Percentiles rank a stretch among this genome's conserved stretches.
Conservation (phyloP, 257 asterid genomes). For the Scutellaria minor region DNA sequence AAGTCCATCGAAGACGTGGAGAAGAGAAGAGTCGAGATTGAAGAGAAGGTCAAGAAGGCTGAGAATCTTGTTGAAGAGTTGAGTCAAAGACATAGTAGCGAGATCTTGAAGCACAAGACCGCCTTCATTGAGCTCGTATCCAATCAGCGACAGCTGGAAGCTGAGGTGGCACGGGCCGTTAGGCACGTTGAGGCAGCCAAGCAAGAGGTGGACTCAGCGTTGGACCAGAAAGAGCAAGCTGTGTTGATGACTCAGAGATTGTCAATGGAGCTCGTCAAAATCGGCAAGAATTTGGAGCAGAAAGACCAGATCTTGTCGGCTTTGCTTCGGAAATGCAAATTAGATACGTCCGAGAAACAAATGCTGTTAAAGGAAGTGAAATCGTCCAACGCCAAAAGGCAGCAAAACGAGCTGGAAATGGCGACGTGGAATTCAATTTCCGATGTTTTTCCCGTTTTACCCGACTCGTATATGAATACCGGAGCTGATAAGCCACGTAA, state of each 20-base stretch:
- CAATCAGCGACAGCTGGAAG: conserved; percentile 88
- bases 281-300: conserved; percentile 72
- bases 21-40: conserved; percentile 51
- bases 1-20: conserved; percentile 52
- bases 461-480: conserved; percentile 46
- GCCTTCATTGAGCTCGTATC: conserved; percentile 89
- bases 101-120: conserved; percentile 66
- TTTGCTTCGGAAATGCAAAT: conserved; percentile 77
- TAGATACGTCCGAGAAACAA: conserved; percentile 73
- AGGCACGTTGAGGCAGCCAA: conserved; percentile 79
- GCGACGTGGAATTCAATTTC: conserved; percentile 51
- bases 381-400: conserved; percentile 60
- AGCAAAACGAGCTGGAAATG: conserved; percentile 62
- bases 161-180: conserved; percentile 79
- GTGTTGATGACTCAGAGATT: conserved; percentile 64
- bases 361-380: conserved; percentile 74
- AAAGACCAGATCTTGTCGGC: conserved; percentile 89
- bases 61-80: conserved; percentile 54
- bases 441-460: conserved; percentile 39
- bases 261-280: conserved; percentile 69
- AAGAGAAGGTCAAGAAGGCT: conserved; percentile 53
- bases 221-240: conserved; percentile 75
- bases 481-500: conserved; percentile 60
- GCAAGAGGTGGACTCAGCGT: conserved; percentile 62
- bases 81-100: conserved; percentile 63